Conservation (phyloP, 176 grass and related monocot genomes). For the Musa acuminata region DNA sequence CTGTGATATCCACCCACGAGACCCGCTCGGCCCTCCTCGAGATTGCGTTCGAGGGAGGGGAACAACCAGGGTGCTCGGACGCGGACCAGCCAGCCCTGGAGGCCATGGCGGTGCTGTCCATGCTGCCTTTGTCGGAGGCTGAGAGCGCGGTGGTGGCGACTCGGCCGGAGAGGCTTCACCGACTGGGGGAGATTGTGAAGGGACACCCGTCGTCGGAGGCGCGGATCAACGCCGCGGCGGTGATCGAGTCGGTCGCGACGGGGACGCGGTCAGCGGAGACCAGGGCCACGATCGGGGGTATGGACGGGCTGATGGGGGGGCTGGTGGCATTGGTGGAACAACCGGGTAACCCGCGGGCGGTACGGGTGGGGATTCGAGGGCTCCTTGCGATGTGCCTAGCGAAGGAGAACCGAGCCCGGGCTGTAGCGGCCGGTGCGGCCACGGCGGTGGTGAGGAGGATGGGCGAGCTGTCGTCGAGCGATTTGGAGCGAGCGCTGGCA, state of each 20-base stretch:
- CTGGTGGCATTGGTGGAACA: slow-evolving; percentile 52
- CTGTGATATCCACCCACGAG: slow-evolving; percentile 78
- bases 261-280: slow-evolving; percentile 39
- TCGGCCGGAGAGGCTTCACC: slow-evolving; percentile 32
- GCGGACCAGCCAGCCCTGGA: slow-evolving; percentile 39
- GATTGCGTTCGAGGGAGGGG: slow-evolving; percentile 32
- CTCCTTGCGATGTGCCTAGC: slow-evolving; percentile 73
- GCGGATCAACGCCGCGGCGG: slow-evolving; percentile 50
- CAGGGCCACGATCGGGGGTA: slow-evolving; percentile 33
- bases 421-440: slow-evolving; percentile 49
- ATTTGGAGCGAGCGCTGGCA: slow-evolving; percentile 54
- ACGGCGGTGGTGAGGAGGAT: slow-evolving; percentile 31
- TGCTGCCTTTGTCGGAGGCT: slow-evolving; percentile 50
- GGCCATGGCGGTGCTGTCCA: slow-evolving; percentile 69
- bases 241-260: slow-evolving; percentile 54
- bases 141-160: slow-evolving; percentile 53
- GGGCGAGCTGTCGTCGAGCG: slow-evolving; percentile 15
- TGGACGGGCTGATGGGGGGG: slow-evolving; percentile 34
- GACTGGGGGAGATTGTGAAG: slow-evolving; percentile 38
- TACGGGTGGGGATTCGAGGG: slow-evolving; percentile 57
- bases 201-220: slow-evolving; percentile 29
- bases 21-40: slow-evolving; percentile 55
- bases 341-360: slow-evolving; percentile 52
- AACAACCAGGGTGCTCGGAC: neutral
- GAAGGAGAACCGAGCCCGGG: slow-evolving; percentile 62